A percentile compares a stretch with the other conserved stretches of the same genome.
Evolutionary conservation across 768 basidiomycete species (phyloP).

Genomic region (Albatrellus ellisii): DNA sequence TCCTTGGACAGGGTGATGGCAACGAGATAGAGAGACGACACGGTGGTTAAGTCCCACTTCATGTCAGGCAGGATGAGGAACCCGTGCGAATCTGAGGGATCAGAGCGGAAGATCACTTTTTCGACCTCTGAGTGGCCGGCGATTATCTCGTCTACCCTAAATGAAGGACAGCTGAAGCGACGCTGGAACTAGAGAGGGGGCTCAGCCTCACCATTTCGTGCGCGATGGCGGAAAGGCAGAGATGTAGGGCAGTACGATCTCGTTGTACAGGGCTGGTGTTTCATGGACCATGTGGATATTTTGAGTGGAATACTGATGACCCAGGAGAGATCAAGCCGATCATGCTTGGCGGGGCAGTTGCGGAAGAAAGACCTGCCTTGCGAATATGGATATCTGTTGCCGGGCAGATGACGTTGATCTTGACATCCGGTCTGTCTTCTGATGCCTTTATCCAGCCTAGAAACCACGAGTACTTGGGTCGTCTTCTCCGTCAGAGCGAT

Average conservation of each 20-base stretch:
- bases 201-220: conserved; percentile 58
- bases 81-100: conserved; percentile 28
- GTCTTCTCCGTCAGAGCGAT: too few species aligned
- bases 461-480: conserved; percentile 69
- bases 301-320: conserved; percentile 61
- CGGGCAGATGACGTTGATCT: conserved; percentile 76
- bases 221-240: conserved; percentile 56
- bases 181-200: not conserved
- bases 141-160: conserved; percentile 84
- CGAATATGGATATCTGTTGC: conserved; percentile 83
- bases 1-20: conserved; percentile 52
- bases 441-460: conserved; percentile 51
- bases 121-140: conserved; percentile 62
- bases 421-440: conserved; percentile 46
- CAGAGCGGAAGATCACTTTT: conserved; percentile 50
- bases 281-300: conserved; percentile 62
- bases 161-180: not conserved
- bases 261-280: conserved; percentile 64
- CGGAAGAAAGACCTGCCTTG: conserved; percentile 35
- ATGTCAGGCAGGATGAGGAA: conserved; percentile 88
- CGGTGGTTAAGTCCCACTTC: conserved; percentile 83
- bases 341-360: not conserved
- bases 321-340: too few species aligned
- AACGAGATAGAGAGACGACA: conserved; percentile 76
- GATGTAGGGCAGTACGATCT: conserved; percentile 71